Evolutionary conservation across 108 stramenopile genomes (phyloP), one percentile per base, ranked within the genome.

Genomic region (Mayamaea pseudoterrestris): DNA sequence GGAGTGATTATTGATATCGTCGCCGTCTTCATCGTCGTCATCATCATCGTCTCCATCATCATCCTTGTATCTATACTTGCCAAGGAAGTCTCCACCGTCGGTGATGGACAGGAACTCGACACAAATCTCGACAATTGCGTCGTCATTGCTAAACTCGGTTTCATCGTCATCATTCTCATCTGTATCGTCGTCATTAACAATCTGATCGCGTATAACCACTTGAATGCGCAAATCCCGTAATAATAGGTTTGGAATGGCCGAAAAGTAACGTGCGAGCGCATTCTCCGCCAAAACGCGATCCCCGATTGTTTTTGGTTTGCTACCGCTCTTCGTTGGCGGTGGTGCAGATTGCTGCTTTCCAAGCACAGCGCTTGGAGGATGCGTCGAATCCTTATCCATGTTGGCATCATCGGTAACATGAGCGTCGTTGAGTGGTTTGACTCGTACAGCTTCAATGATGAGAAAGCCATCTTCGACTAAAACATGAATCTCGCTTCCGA

Each of bases 401-500:
- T 42, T 39, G 27, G 53, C 58, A 31, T 57, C 65, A 8, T 69
- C 58, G 22, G 40, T 39, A 41, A 43, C 43, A 8, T 32, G 16
- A 41, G 50, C 42, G 1, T 6, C 5, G 5, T 27, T 35, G 53
- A 8, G 14, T 44, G 36, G 43, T 30, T 27, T 47, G 0, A 56
- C 14, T 11, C 68, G 73, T 14, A 68, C 31, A 24, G 73, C 75
- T 55, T 86, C 84, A 7, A 86, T 41, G 7, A 75, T 66, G 17
- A 86, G 53, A 54, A 68, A 68, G 14, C 77, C 84, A 60, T 81
- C 84, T 66, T 86, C 84, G 3, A 86, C 69, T 17, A 74, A 59
- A 0, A 86, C 69, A 41, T 81, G 80, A 5, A 81, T 44, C 27
- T 81, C 77, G 44, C 70, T 73, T 16, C 63, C 77, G 13, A 86